phyloP scores from a whole-genome alignment of 2,329 filamentous ascomycete species.

The Malbranchea cinnamomea region DNA sequence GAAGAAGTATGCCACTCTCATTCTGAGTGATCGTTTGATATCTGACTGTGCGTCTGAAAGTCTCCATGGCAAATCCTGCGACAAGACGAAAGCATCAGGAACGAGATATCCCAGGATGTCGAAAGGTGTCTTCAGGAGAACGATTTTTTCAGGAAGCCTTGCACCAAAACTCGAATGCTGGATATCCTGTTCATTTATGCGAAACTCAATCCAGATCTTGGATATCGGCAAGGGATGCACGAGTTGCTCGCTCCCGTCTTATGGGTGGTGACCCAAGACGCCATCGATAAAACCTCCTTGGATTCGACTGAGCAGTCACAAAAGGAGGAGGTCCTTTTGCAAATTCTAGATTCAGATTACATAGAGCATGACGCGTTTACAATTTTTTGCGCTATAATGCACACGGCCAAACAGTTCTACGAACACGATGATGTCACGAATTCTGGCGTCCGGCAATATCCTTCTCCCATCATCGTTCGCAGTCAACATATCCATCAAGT shows the following conservation, averaged over 20 bases:
- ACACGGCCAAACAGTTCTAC: slow-evolving; percentile 73
- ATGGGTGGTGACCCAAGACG: slow-evolving; percentile 70
- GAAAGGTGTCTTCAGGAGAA: slow-evolving; percentile 82
- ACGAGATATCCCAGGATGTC: slow-evolving; percentile 89
- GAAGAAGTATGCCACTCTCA: slow-evolving; percentile 38
- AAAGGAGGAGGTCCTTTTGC: slow-evolving; percentile 40
- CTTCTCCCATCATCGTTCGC: slow-evolving; percentile 65
- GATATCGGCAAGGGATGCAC: slow-evolving; percentile 98
- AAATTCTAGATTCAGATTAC: slow-evolving; percentile 55
- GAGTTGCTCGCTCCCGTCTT: slow-evolving; percentile 83
- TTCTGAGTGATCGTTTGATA: slow-evolving; percentile 23
- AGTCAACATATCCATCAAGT: slow-evolving; percentile 79
- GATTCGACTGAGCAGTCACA: slow-evolving; percentile 13
- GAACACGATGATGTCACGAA: slow-evolving; percentile 44
- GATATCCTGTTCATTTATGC: slow-evolving; percentile 91
- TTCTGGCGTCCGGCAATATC: slow-evolving; percentile 24
- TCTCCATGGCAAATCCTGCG: slow-evolving; percentile 84
- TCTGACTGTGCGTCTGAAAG: slow-evolving; percentile 41
- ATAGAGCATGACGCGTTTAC: slow-evolving; percentile 86
- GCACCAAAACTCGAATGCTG: slow-evolving; percentile 65
- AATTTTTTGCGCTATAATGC: slow-evolving; percentile 77
- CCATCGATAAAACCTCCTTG: slow-evolving; percentile 40
- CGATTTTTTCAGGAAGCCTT: slow-evolving; percentile 67
- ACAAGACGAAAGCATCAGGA: slow-evolving; percentile 66
- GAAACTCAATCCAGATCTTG: slow-evolving; percentile 73